phyloP scores from a whole-genome alignment of 2,329 filamentous ascomycete species.

The Chaetomium globosum region DNA sequence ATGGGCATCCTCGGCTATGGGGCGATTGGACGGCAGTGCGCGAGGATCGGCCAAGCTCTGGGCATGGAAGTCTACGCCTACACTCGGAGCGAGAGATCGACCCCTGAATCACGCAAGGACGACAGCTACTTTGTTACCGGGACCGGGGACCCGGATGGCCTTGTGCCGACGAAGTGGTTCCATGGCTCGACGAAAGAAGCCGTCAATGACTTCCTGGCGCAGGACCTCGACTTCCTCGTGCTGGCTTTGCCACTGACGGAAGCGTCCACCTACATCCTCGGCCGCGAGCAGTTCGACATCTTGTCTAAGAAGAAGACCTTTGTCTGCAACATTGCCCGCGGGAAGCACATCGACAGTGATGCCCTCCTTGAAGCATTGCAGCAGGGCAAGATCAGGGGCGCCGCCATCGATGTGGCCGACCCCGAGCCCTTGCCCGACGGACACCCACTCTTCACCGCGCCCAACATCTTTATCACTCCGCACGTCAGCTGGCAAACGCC shows the following conservation, averaged over 20 bases:
- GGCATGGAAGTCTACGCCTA: conserved; percentile 71
- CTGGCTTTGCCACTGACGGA: conserved; percentile 48
- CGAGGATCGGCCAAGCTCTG: conserved; percentile 56
- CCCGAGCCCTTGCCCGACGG: conserved; percentile 69
- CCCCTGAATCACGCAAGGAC: conserved; percentile 60
- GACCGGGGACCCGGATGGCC: conserved; percentile 54
- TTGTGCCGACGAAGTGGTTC: conserved; percentile 49
- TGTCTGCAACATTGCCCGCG: conserved; percentile 68
- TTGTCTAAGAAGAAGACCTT: conserved; percentile 53
- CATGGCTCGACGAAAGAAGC: conserved; percentile 41
- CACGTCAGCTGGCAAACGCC: conserved; percentile 45
- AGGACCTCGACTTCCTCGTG: conserved; percentile 50
- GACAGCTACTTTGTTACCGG: conserved; percentile 65
- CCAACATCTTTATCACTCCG: conserved; percentile 62
- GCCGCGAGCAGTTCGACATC: conserved; percentile 48
- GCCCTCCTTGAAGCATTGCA: conserved; percentile 61
- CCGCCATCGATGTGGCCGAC: conserved; percentile 71
- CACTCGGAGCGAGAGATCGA: conserved; percentile 62
- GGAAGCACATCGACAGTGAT: conserved; percentile 45
- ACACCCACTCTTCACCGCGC: conserved; percentile 65
- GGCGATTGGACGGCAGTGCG: conserved; percentile 49
- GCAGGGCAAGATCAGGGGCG: conserved; percentile 51
- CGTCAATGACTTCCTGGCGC: conserved; percentile 48
- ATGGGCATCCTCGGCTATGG: conserved; percentile 52
- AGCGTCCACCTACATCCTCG: conserved; percentile 47